Base-by-base conservation (phyloP, 2,329 filamentous ascomycete genomes). In the Plenodomus lindquistii region DNA sequence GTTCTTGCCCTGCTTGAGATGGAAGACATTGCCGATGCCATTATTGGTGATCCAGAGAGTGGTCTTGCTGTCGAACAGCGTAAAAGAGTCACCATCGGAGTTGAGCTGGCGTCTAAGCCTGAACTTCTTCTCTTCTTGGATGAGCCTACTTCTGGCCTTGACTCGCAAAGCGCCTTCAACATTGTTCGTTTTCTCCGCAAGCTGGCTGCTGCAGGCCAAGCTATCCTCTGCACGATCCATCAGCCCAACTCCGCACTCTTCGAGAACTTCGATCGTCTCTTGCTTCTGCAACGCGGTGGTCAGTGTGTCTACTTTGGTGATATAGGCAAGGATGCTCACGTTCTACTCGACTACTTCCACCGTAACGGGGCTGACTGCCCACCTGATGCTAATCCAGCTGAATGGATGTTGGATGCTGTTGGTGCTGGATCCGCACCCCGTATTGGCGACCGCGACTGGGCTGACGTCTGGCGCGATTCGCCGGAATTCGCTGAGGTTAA, bases 201-300 rank as follows among this genome's bases (percentile, higher is more conserved):
- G 73, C 80, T 91, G 5, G 85, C 87, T 41, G 78, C 81, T n/a
- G 87, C 88, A 2, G 91, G 91, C 1, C 91, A 96, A 67, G 91
- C 91, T 9, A 91, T 96, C 59, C 81, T 96, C 3, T 95, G 90
- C 74, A 96, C 91, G 0, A 96, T 96, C 55, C 91, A 96, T 70
- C 91, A 96, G 69, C 91, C 91, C 1, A 93, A 91, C 57, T 88
- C 89, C 15, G 85, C 89, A 0, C 79, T 96, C 0, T 96, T 96
- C 60, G 89, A 94, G 70, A 87, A 91, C 71, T 96, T 96, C 57
- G 91, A 96, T 67, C 83, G 90, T 11, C 80, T 96, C 2, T 76
- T 96, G 4, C 79, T 96, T 2, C 80, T 96, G 2, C 85, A 93
- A 71, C 81, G 83, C 35, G 91, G 91, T 50, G 91, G 91, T 3